Evolutionary conservation across 352 stramenopile species (phyloP), one percentile per base, ranked within the genome.

Genomic region (Pythium chondricola): DNA sequence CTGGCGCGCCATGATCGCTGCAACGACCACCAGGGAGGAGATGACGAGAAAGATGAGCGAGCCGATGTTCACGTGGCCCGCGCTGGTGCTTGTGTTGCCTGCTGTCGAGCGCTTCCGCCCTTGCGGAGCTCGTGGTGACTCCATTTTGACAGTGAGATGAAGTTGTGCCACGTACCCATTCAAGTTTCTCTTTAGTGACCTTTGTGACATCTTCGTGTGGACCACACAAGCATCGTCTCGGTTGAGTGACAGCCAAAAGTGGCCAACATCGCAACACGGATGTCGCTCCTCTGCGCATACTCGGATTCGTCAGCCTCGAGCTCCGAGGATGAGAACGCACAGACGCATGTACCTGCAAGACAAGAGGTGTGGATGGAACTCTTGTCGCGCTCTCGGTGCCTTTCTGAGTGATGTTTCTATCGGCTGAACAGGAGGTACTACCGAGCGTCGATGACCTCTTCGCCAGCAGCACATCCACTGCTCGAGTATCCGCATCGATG

Each of bases 211-310:
- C n/a, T n/a, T n/a, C n/a, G n/a, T n/a, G n/a, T n/a, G n/a, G n/a
- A n/a, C n/a, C n/a, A n/a, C n/a, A n/a, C n/a, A n/a, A n/a, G n/a
- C n/a, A n/a, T n/a, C n/a, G n/a, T n/a, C n/a, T n/a, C n/a, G n/a
- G 29, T 33, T 33, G 8, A 24, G 42, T 48, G 20, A 24, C 11
- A 48, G 17, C 20, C n/a, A 44, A 44, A n/a, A 44, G 38, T 42
- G 16, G 36, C n/a, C 36, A 9, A 42, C 36, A 18, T 18, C 16
- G 20, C 40, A 21, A 8, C 20, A 18, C 40, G 29, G 36, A 73
- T 72, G 60, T 86, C 69, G 21, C 67, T 88, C 44, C 65, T 88
- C 1, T 76, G 71, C 25, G 74, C 74, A 20, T 80, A 85, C 44
- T 88, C 79, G 25, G 71, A 75, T 27, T 83, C 70, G 11, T 83